Conservation (phyloP, 441 rosid species). For the Gossypium davidsonii region DNA sequence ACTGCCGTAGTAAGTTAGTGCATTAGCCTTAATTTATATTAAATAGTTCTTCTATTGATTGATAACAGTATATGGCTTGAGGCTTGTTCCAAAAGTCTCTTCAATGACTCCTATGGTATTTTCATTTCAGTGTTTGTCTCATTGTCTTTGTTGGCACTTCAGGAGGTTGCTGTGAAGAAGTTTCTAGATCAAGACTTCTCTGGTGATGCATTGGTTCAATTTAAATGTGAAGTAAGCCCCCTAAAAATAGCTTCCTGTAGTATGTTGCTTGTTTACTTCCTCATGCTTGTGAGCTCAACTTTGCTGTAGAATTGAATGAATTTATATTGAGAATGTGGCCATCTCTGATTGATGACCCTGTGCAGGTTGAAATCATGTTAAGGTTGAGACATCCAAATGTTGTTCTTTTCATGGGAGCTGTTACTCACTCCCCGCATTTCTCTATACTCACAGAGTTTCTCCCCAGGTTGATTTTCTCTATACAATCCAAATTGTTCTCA, state of each 20-base stretch:
- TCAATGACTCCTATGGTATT: neutral
- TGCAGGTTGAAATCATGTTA: constrained; percentile 91
- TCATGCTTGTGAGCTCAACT: neutral
- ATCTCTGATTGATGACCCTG: constrained; percentile 18
- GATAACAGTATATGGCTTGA: constrained; percentile 2
- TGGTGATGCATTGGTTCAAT: constrained; percentile 83
- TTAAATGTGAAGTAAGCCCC: constrained; percentile 72
- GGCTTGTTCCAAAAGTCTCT: constrained; percentile 7
- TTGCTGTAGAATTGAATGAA: constrained; percentile 1
- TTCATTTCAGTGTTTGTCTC: neutral
- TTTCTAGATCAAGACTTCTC: constrained; percentile 91
- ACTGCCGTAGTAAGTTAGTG: neutral
- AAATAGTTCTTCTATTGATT: neutral
- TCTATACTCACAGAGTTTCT: constrained; percentile 94
- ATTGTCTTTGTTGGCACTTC: constrained; percentile 23
- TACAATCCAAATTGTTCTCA: neutral
- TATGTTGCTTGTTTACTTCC: neutral
- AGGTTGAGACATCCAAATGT: constrained; percentile 95
- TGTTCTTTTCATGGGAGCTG: constrained; percentile 99
- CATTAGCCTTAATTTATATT: neutral
- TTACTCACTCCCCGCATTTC: constrained; percentile 81
- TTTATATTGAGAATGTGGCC: constrained; percentile 1
- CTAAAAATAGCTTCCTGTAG: constrained; percentile 14
- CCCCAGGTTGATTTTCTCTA: constrained; percentile 54
- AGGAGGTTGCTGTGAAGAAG: constrained; percentile 99